Conservation (phyloP, 176 grass and related monocot genomes). For the Elymus sibiricus region DNA sequence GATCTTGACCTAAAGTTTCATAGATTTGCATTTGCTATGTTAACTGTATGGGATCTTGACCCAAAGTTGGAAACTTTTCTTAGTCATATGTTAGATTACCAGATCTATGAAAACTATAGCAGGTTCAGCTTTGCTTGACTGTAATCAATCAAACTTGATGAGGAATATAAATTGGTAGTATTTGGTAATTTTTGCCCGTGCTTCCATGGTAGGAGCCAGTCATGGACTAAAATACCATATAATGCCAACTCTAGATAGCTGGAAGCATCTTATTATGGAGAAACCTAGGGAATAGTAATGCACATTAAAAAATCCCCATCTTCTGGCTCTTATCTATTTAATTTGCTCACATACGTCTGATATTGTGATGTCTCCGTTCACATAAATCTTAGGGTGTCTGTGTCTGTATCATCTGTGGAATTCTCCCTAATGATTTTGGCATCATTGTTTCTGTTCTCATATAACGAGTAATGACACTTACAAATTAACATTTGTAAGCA, state of each 20-base stretch:
- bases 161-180: background rate
- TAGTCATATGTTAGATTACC: background rate
- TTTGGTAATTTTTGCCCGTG: conserved; percentile 2
- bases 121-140: background rate
- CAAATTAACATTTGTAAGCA: background rate
- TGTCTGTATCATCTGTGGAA: conserved; percentile 3
- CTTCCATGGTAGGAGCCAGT: background rate
- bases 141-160: background rate
- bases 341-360: background rate
- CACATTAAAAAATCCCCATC: background rate
- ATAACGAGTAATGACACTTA: background rate
- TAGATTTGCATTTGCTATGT: background rate
- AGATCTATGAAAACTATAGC: background rate
- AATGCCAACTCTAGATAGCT: background rate
- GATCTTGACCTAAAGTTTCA: background rate
- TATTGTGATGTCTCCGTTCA: background rate
- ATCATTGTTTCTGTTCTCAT: conserved; percentile 1
- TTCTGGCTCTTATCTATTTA: background rate
- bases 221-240: background rate
- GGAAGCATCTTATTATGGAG: background rate
- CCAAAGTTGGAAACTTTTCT: background rate
- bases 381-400: background rate
- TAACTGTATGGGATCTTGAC: background rate
- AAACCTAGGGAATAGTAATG: background rate
- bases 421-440: background rate